A percentile compares a stretch with the other conserved stretches of the same genome.
Evolutionary conservation across 2,329 filamentous ascomycete genomes (phyloP).

Genomic region (Fusarium acutatum): DNA sequence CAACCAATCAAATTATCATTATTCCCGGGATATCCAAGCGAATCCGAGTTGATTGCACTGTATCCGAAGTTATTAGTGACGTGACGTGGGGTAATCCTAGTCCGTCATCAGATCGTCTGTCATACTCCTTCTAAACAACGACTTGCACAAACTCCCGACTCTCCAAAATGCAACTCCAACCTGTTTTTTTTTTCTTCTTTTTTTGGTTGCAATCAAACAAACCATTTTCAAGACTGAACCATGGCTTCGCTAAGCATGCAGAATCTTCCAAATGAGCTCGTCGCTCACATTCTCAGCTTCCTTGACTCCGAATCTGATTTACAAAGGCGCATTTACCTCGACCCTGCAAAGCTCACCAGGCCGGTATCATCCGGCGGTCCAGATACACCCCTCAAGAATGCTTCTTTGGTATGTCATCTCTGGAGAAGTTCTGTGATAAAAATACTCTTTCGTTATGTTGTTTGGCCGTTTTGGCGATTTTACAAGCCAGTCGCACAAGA

Average conservation of each 20-base stretch:
- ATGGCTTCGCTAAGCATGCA: constrained; percentile 34
- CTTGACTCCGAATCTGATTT: constrained; percentile 62
- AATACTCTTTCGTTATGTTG: constrained; percentile 64
- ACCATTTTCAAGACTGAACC: too few species aligned
- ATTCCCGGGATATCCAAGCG: neutral
- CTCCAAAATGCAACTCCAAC: neutral
- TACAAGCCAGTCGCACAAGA: constrained; percentile 37
- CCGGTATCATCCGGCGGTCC: constrained; percentile 12
- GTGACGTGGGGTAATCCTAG: constrained; percentile 24
- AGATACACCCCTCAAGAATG: constrained; percentile 60
- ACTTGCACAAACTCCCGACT: neutral
- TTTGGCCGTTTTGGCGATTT: constrained; percentile 51
- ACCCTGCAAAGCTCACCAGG: constrained; percentile 53
- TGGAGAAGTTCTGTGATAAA: constrained; percentile 64
- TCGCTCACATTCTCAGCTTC: constrained; percentile 64
- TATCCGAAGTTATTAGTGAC: neutral
- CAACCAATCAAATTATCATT: neutral
- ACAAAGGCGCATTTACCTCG: constrained; percentile 55
- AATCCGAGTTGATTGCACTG: constrained; percentile 3
- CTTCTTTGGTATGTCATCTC: constrained; percentile 61
- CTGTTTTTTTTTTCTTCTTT: neutral
- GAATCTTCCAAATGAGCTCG: constrained; percentile 67
- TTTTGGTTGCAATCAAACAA: neutral
- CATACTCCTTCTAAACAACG: neutral
- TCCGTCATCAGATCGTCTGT: constrained; percentile 17